phyloP scores from a whole-genome alignment of 2,329 filamentous ascomycete species.

The Scytalidium sp. region DNA sequence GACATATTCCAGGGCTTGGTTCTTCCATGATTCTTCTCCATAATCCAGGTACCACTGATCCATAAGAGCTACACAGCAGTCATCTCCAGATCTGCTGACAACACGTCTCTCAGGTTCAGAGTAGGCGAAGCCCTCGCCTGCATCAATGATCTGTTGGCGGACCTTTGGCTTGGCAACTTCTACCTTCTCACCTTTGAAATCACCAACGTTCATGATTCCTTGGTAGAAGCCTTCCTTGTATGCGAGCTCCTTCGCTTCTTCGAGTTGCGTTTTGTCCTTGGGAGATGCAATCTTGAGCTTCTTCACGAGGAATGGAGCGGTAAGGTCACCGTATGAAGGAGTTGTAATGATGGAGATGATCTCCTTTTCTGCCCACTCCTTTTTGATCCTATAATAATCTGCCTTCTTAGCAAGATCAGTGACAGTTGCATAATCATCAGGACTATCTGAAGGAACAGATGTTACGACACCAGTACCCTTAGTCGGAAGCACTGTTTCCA shows the following conservation, averaged over 20 bases:
- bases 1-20: slow-evolving; percentile 70
- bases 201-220: slow-evolving; percentile 82
- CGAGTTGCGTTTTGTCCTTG: slow-evolving; percentile 87
- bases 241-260: slow-evolving; percentile 90
- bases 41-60: slow-evolving; percentile 99
- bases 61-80: slow-evolving; percentile 88
- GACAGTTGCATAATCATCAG: slow-evolving; percentile 90
- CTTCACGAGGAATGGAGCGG: slow-evolving; percentile 80
- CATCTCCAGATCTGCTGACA: slow-evolving; percentile 83
- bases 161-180: slow-evolving; percentile 86
- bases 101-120: slow-evolving; percentile 91
- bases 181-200: slow-evolving; percentile 84
- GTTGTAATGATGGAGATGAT: slow-evolving; percentile 89
- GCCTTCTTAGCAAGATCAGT: slow-evolving; percentile 90
- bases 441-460: slow-evolving; percentile 91
- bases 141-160: slow-evolving; percentile 71
- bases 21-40: slow-evolving; percentile 84
- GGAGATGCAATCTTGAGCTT: slow-evolving; percentile 95
- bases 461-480: slow-evolving; percentile 98
- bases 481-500: slow-evolving; percentile 87
- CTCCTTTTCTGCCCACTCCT: slow-evolving; percentile 92
- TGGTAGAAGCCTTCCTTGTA: slow-evolving; percentile 99
- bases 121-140: slow-evolving; percentile 81
- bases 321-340: slow-evolving; percentile 80
- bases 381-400: slow-evolving; percentile 93